Conservation (phyloP, 768 basidiomycete species). For the Agrocybe praecox region DNA sequence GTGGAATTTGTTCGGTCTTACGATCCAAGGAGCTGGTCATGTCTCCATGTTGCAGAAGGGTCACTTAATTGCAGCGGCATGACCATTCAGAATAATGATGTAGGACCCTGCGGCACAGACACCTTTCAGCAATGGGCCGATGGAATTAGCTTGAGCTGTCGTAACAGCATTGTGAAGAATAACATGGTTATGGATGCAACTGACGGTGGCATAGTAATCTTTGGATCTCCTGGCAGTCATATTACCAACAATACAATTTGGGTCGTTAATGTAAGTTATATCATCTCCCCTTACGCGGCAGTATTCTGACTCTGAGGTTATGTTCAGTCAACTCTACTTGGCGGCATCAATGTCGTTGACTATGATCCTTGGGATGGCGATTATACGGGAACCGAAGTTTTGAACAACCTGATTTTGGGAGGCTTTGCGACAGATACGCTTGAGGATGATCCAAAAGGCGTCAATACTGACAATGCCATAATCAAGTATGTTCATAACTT, state of each 20-base stretch:
- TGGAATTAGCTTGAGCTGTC: slow-evolving; percentile 76
- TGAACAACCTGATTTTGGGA: slow-evolving; percentile 67
- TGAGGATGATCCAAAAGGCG: slow-evolving; percentile 47
- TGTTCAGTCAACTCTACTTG: slow-evolving; percentile 63
- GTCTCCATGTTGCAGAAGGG: slow-evolving; percentile 78
- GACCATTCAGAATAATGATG: slow-evolving; percentile 79
- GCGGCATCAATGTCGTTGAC: slow-evolving; percentile 82
- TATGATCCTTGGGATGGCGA: slow-evolving; percentile 67
- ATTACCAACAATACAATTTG: slow-evolving; percentile 80
- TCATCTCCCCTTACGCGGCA: neutral
- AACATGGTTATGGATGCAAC: slow-evolving; percentile 76
- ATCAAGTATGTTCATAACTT: slow-evolving; percentile 58
- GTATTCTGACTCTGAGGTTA: slow-evolving; percentile 9
- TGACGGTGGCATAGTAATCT: slow-evolving; percentile 80
- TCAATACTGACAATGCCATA: slow-evolving; percentile 59
- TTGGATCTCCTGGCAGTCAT: slow-evolving; percentile 72
- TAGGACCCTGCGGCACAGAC: slow-evolving; percentile 76
- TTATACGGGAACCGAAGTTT: slow-evolving; percentile 65
- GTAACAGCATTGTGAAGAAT: slow-evolving; percentile 59
- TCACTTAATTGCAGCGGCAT: slow-evolving; percentile 61
- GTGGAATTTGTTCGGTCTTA: slow-evolving; percentile 77
- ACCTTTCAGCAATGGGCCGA: slow-evolving; percentile 78
- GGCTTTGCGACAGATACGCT: slow-evolving; percentile 60
- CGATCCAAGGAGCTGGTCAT: slow-evolving; percentile 83
- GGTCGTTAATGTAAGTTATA: slow-evolving; percentile 57